Percentiles rank a stretch among this genome's conserved stretches.
Conservation (phyloP, 805 yeast genomes). For the Teunomyces funiuensis region DNA sequence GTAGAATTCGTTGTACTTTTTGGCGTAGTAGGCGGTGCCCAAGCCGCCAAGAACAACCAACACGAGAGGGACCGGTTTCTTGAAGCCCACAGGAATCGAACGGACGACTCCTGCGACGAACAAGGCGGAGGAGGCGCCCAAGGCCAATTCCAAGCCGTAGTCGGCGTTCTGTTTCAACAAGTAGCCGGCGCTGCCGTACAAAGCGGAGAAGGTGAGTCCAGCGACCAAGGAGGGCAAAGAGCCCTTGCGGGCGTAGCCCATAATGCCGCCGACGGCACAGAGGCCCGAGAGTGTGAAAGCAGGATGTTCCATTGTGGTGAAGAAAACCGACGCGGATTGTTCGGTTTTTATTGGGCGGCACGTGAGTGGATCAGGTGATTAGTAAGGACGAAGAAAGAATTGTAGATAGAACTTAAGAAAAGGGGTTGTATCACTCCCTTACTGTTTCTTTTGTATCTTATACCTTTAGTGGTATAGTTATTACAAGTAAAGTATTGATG, state of each 20-base stretch:
- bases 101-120: conserved; percentile 73
- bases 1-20: conserved; percentile 76
- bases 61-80: conserved; percentile 73
- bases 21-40: conserved; percentile 66
- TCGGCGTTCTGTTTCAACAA: conserved; percentile 70
- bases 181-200: conserved; percentile 73
- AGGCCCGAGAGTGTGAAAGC: conserved; percentile 70
- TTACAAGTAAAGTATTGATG: no score
- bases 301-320: conserved; percentile 65
- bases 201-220: conserved; percentile 60
- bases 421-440: no score
- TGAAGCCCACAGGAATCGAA: conserved; percentile 55
- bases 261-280: conserved; percentile 66
- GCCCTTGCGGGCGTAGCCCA: conserved; percentile 66
- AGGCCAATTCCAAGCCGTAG: conserved; percentile 78
- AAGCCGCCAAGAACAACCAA: conserved; percentile 63
- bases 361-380: no score
- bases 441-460: no score
- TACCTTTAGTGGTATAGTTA: no score
- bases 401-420: no score
- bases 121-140: conserved; percentile 67
- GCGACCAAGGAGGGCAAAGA: conserved; percentile 81
- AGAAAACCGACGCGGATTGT: background rate
- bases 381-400: no score
- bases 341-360: no score